Percentiles rank a stretch among this genome's conserved stretches.
Evolutionary conservation across 2,329 filamentous ascomycete genomes (phyloP).

Genomic region (Stagonosporopsis vannaccii): DNA sequence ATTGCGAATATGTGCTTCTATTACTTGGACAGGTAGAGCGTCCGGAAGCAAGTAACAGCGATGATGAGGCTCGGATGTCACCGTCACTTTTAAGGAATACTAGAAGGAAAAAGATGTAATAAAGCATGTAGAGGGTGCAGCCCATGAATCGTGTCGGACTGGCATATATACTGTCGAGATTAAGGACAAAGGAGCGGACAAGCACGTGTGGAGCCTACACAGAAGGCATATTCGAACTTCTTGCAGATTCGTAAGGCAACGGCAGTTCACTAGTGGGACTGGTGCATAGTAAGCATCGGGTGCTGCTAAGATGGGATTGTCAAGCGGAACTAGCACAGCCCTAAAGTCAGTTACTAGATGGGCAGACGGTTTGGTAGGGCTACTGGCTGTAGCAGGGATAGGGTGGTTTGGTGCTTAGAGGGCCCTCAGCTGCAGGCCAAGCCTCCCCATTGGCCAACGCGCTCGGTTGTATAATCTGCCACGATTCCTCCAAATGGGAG

Average conservation of each 20-base stretch:
- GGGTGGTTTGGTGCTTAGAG: constrained; percentile 39
- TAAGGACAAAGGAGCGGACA: constrained; percentile 22
- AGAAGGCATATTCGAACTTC: constrained; percentile 37
- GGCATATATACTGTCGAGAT: constrained; percentile 43
- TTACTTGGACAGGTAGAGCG: background rate
- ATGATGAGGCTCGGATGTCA: constrained; percentile 15
- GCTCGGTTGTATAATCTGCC: constrained; percentile 27
- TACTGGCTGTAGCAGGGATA: constrained; percentile 38
- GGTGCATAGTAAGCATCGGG: constrained; percentile 47
- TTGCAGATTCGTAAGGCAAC: constrained; percentile 48
- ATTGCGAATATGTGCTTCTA: constrained; percentile 56
- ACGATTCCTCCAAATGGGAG: constrained; percentile 20
- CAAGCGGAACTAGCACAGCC: constrained; percentile 46
- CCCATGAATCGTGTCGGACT: constrained; percentile 29
- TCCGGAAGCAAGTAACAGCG: background rate
- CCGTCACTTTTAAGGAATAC: constrained; percentile 20
- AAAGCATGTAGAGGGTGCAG: constrained; percentile 20
- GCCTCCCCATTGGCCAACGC: constrained; percentile 33
- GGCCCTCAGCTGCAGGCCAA: constrained; percentile 40
- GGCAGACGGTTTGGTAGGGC: constrained; percentile 37
- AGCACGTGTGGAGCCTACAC: constrained; percentile 35
- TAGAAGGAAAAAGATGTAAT: constrained; percentile 17
- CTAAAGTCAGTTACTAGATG: constrained; percentile 40
- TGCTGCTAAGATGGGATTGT: constrained; percentile 38
- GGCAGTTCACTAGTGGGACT: constrained; percentile 41